Base-by-base conservation (phyloP, 2,329 filamentous ascomycete species). In the Purpureocillium lavendulum region DNA sequence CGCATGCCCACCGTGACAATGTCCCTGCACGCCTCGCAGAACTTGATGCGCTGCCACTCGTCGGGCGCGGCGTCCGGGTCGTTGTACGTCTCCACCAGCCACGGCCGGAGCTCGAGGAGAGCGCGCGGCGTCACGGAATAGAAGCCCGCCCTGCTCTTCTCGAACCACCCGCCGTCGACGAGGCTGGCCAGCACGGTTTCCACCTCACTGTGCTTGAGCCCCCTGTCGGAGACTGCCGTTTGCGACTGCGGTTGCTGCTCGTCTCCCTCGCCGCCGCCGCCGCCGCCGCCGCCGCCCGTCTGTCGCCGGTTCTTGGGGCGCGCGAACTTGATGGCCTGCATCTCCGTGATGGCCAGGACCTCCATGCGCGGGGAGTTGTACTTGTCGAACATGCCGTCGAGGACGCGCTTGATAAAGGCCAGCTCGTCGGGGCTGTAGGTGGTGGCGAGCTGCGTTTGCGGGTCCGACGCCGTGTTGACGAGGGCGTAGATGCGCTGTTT, bases 331-430 rank as follows among this genome's bases (percentile, higher is more conserved):
- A 84, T 69, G 3, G 89, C 89, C 53, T 95, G 81, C 58, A 87
- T 87, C 33, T 77, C 74, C 11, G 79, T 84, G 4, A 97, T 67
- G 4, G 86, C 88, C 75, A 96, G 82, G 18, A 87, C 75, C 61
- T 98, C 90, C 53, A 80, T 77, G n/a, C 78, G 71, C 8, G 70
- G 72, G 0, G 81, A 87, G 56, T 97, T 97, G 65, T 87, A 80
- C 15, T 77, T 83, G 47, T 94, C 87, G 56, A 97, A 98, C 77
- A 98, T 94, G 50, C 76, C 80, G 58, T 96, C 89, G 1, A 98
- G 74, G 3, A 96, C 60, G 8, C 92, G 74, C 62, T 94, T 92
- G 40, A 97, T 77, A 57, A 87, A 98, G 1, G 84, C 79, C 26
- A 97, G 85, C 65, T 97, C 89, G 49, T 95, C 88, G 1, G 87